Conservation (phyloP, 805 yeast species). For the Dipodascopsis uninucleata region DNA sequence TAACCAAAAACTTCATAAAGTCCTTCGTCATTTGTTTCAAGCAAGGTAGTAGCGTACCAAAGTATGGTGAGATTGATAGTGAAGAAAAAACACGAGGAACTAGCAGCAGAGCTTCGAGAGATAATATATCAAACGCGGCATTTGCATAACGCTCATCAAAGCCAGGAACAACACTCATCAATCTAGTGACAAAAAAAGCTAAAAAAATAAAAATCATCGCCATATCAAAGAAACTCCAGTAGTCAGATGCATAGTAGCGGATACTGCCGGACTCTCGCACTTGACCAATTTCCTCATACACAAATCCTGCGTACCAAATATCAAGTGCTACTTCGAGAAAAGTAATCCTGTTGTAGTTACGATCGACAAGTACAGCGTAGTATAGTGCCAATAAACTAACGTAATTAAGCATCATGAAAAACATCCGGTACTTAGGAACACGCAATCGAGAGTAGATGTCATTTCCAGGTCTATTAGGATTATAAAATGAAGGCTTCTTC, state of each 20-base stretch:
- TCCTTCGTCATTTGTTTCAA: constrained; percentile 34
- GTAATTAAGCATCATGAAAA: constrained; percentile 34
- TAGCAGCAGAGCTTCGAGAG: constrained; percentile 34
- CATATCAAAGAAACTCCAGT: constrained; percentile 35
- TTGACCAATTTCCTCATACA: constrained; percentile 79
- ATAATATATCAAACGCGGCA: constrained; percentile 34
- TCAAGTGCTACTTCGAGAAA: constrained; percentile 48
- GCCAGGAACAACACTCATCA: constrained; percentile 14
- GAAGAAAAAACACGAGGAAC: constrained; percentile 36
- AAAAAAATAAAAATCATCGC: constrained; percentile 30
- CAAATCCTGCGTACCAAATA: constrained; percentile 86
- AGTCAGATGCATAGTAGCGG: constrained; percentile 32
- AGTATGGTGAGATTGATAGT: constrained; percentile 35
- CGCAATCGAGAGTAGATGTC: constrained; percentile 34
- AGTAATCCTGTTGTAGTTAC: constrained; percentile 17
- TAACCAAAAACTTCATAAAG: constrained; percentile 33
- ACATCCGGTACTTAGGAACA: constrained; percentile 35
- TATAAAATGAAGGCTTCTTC: constrained; percentile 31
- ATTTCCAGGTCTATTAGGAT: constrained; percentile 13
- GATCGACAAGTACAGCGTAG: constrained; percentile 30
- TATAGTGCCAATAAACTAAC: constrained; percentile 32
- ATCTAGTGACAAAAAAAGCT: constrained; percentile 26
- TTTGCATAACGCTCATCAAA: constrained; percentile 16
- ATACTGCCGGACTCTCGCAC: constrained; percentile 33
- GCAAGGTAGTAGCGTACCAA: constrained; percentile 37